Percentiles rank a stretch among this genome's conserved stretches.
phyloP scores from a whole-genome alignment of 2,329 filamentous ascomycete genomes.

The Sarocladium strictum region DNA sequence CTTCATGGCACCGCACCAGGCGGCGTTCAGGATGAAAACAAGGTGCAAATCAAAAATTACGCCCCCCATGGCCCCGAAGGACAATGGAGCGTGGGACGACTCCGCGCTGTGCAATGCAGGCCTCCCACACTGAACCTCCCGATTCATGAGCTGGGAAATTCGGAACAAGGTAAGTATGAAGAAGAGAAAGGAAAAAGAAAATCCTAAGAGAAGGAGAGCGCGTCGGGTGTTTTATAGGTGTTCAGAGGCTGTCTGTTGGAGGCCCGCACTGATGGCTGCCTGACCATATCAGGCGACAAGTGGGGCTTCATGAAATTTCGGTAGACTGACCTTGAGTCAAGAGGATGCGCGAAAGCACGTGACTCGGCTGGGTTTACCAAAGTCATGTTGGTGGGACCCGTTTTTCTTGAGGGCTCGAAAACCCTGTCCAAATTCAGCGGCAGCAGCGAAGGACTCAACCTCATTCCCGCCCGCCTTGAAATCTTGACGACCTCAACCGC shows the following conservation, averaged over 20 bases:
- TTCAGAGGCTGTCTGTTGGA: background rate
- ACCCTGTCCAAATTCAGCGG: conserved; percentile 8
- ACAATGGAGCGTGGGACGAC: conserved; percentile 41
- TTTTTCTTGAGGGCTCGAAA: conserved; percentile 8
- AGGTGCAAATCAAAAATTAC: conserved; percentile 45
- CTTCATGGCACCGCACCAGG: conserved; percentile 35
- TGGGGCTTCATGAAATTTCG: conserved; percentile 27
- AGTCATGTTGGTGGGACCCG: background rate
- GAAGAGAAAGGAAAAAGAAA: conserved; percentile 7
- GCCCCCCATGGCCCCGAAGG: conserved; percentile 42
- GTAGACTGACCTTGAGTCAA: conserved; percentile 13
- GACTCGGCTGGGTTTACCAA: background rate
- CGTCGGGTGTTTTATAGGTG: conserved; percentile 2
- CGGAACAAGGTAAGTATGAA: conserved; percentile 28
- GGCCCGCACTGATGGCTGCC: background rate
- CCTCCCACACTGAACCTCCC: conserved; percentile 33
- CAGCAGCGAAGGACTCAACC: conserved; percentile 6
- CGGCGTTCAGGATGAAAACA: conserved; percentile 40
- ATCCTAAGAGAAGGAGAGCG: conserved; percentile 1
- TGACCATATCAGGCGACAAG: background rate
- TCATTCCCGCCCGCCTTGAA: conserved; percentile 8
- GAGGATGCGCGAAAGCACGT: conserved; percentile 8
- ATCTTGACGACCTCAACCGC: conserved; percentile 9
- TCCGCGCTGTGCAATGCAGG: conserved; percentile 51
- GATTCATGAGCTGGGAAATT: conserved; percentile 37